These are phyloP conservation scores for Ophiobolus disseminans DNA, from an alignment of 2,329 filamentous ascomycete genomes.

Conservation along the genomic window DNA sequence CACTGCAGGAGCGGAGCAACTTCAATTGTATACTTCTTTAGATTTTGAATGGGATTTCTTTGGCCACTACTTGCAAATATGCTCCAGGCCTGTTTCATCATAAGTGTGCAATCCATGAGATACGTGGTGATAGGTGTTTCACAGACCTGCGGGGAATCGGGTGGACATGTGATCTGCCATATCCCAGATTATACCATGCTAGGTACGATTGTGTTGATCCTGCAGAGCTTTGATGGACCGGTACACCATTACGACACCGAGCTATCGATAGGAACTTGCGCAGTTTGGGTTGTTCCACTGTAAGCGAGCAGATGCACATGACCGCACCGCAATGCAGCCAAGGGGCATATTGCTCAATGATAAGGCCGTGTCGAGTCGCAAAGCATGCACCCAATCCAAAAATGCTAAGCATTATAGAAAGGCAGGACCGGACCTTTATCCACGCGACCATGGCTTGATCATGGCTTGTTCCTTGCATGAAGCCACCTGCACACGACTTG, in stretches of 20 bases:
- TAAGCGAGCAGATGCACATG: neutral
- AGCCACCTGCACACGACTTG: conserved; percentile 3
- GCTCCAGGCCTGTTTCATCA: too few species aligned
- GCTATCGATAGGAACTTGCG: neutral
- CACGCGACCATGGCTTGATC: conserved; percentile 12
- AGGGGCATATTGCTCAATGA: neutral
- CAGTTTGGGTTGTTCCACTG: too few species aligned
- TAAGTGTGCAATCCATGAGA: too few species aligned
- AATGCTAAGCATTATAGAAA: neutral
- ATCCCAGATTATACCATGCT: too few species aligned
- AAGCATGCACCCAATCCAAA: neutral
- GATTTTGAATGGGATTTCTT: neutral
- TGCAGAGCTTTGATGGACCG: neutral
- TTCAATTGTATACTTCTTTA: neutral
- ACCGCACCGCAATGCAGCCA: neutral
- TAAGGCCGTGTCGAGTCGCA: neutral
- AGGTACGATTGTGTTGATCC: too few species aligned
- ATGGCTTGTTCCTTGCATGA: conserved; percentile 6
- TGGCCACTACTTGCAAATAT: too few species aligned
- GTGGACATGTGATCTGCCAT: too few species aligned
- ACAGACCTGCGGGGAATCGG: too few species aligned
- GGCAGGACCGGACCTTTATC: conserved; percentile 10
- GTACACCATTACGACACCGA: neutral
- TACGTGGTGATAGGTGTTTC: too few species aligned
- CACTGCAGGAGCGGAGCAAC: neutral